Base-by-base conservation (phyloP, 2,329 filamentous ascomycete species). In the Pleomassaria siparia region DNA sequence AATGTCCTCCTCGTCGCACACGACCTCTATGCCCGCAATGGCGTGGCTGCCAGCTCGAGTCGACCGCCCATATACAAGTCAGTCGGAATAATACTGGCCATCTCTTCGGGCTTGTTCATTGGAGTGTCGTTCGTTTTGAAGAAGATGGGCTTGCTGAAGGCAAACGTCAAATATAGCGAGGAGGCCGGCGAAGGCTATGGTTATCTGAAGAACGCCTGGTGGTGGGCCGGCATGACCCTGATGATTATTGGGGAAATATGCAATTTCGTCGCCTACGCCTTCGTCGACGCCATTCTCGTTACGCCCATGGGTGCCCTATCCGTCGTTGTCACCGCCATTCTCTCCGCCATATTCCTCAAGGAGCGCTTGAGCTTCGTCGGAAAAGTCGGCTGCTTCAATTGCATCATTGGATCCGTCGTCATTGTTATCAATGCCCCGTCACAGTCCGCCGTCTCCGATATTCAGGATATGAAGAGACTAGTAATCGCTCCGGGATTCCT, bases 201-300 rank as follows among this genome's bases (percentile, higher is more conserved):
- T 53, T 99, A 97, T 70, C 83, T 99, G 61, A 96, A 95, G 76
- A 97, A 97, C 64, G 78, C 78, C 16, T 96, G 82, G 76, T 99
- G 94, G 94, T 99, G 94, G 94, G 72, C 77, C 1, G 94, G 94
- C 60, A 97, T 99, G 94, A 91, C 78, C 0, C 80, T 97, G 49
- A 97, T 99, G 94, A 96, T 97, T 60, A 63, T 97, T 35, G 94
- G 94, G 59, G 94, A 99, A 72, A 83, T 96, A 47, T 95, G 90
- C 82, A 99, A 99, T 74, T 95, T 97, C 69, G 89, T 92, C 67
- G 94, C 94, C 44, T 97, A 97, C 67, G 89, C 91, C 47, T 97
- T 97, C 63, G 94, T 94, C 53, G 94, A 97, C 71, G 92, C 92
- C 51, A 96, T 97, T 60, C 77, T 97, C 54, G 92, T 97, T 45